Evolutionary conservation across 2,329 filamentous ascomycete genomes (phyloP).

Genomic region (Pseudofabraea citricarpa): DNA sequence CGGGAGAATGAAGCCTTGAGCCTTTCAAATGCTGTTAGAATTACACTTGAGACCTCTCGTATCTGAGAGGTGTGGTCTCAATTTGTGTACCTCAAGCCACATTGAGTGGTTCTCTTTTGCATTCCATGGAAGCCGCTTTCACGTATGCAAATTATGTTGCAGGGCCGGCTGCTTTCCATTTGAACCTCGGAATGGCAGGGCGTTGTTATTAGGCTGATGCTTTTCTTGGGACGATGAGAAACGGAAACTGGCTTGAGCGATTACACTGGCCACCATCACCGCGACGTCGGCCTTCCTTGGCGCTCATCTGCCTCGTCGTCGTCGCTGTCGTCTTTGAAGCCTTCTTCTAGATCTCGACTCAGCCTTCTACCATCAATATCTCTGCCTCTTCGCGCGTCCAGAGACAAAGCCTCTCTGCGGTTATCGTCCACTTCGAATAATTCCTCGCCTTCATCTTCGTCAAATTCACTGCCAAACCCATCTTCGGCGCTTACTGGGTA

Average conservation of each 20-base stretch:
- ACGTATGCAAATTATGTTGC: no score
- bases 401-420: slow-evolving; percentile 35
- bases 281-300: slow-evolving; percentile 5
- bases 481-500: slow-evolving; percentile 34
- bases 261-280: no score
- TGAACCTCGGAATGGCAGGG: no score
- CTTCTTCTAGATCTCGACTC: slow-evolving; percentile 74
- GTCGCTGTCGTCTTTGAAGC: slow-evolving; percentile 69
- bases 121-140: no score
- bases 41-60: background rate
- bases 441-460: slow-evolving; percentile 67
- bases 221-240: no score
- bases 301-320: slow-evolving; percentile 38
- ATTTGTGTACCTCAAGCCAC: no score
- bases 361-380: slow-evolving; percentile 53
- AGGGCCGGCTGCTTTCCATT: no score
- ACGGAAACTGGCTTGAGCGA: no score
- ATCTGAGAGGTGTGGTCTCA: background rate
- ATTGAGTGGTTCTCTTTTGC: no score
- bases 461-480: slow-evolving; percentile 46
- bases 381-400: slow-evolving; percentile 30
- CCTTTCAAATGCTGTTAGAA: background rate
- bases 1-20: background rate
- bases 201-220: no score
- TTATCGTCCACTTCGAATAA: slow-evolving; percentile 51